Percentiles rank a stretch among this genome's conserved stretches.
Conservation (phyloP, 768 basidiomycete genomes). For the Neoboletus magnificus region DNA sequence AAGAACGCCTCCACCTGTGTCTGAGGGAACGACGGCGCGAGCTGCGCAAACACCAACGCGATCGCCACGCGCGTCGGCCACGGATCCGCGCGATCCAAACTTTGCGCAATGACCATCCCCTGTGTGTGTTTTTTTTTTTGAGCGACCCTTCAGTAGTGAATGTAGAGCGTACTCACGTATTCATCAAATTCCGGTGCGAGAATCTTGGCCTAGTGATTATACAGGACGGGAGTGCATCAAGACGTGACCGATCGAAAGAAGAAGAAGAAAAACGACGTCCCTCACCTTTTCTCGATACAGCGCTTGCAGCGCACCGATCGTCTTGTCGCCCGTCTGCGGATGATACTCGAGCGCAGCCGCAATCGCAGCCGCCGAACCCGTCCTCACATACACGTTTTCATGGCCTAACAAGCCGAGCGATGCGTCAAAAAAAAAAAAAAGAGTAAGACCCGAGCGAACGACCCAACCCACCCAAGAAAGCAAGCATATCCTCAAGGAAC, state of each 20-base stretch:
- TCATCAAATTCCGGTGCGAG: constrained; percentile 90
- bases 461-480: constrained; percentile 57
- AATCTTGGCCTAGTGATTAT: constrained; percentile 60
- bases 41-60: constrained; percentile 59
- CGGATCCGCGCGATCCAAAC: constrained; percentile 83
- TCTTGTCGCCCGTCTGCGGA: constrained; percentile 51
- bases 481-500: constrained; percentile 51
- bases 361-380: constrained; percentile 66
- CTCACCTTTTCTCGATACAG: constrained; percentile 82
- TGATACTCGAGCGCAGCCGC: constrained; percentile 73
- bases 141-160: not conserved
- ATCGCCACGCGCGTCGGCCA: constrained; percentile 81
- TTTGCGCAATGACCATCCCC: constrained; percentile 92
- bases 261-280: not conserved
- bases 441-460: no score
- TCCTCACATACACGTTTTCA: constrained; percentile 75
- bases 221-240: not conserved
- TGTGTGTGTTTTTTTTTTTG: constrained; percentile 23
- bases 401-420: constrained; percentile 50
- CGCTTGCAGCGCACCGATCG: constrained; percentile 54
- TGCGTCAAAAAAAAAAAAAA: not conserved
- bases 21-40: constrained; percentile 64
- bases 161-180: constrained; percentile 57
- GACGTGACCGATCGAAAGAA: not conserved
- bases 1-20: constrained; percentile 70